Conservation (phyloP, 495 filamentous ascomycete species). For the Penicillium arizonense region DNA sequence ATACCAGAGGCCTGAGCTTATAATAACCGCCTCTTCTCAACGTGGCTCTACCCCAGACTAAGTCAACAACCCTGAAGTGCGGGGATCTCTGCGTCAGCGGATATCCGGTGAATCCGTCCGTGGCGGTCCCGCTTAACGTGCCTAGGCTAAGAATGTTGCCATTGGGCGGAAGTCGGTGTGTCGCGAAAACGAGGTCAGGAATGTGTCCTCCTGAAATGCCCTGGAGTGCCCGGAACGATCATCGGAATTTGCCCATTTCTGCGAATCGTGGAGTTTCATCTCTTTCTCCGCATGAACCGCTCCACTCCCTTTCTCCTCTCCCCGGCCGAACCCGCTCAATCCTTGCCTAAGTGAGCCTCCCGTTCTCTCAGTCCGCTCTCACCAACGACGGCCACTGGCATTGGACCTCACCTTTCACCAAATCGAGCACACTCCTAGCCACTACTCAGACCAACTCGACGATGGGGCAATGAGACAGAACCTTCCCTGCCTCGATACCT, state of each 20-base stretch:
- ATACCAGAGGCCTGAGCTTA: background rate
- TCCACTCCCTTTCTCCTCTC: slow-evolving; percentile 23
- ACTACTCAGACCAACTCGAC: background rate
- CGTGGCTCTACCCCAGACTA: slow-evolving; percentile 6
- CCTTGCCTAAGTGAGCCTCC: background rate
- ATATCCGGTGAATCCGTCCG: slow-evolving; percentile 23
- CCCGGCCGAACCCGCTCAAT: slow-evolving; percentile 15
- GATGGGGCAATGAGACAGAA: slow-evolving; percentile 12
- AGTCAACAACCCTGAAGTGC: slow-evolving; percentile 5
- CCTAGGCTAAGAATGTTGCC: slow-evolving; percentile 14
- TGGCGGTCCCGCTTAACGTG: slow-evolving; percentile 9
- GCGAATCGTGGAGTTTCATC: background rate
- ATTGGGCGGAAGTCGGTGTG: slow-evolving; percentile 2
- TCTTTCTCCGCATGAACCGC: slow-evolving; percentile 26
- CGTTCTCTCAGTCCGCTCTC: slow-evolving; percentile 1
- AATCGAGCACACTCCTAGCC: background rate
- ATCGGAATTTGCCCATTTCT: slow-evolving; percentile 12
- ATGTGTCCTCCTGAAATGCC: background rate
- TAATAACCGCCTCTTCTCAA: background rate
- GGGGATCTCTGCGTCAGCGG: slow-evolving; percentile 16
- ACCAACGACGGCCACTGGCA: background rate
- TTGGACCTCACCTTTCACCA: background rate
- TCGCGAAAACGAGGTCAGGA: background rate
- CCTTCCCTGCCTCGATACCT: slow-evolving; percentile 14
- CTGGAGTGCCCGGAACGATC: background rate